Conservation (phyloP, 2,329 filamentous ascomycete genomes). For the Apiospora pterosperma region DNA sequence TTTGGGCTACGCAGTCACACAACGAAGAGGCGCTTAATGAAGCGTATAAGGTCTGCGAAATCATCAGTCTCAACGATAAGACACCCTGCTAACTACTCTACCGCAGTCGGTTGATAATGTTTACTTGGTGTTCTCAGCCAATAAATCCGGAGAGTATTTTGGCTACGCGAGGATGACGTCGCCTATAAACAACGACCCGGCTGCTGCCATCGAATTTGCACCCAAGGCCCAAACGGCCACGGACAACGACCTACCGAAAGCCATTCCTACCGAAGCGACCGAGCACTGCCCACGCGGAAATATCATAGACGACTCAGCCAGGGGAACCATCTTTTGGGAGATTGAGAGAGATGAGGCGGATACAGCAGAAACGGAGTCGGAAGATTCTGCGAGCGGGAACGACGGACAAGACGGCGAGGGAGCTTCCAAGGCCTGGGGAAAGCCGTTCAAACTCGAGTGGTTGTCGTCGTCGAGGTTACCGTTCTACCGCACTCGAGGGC, state of each 20-base stretch:
- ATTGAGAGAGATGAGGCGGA: conserved; percentile 59
- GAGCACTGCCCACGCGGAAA: conserved; percentile 75
- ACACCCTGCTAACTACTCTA: neutral
- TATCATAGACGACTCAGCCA: conserved; percentile 87
- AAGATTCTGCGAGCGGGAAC: conserved; percentile 25
- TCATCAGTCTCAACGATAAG: neutral
- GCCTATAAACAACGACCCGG: conserved; percentile 73
- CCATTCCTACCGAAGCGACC: conserved; percentile 75
- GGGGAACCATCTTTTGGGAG: conserved; percentile 98
- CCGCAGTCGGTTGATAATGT: conserved; percentile 73
- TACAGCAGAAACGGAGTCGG: conserved; percentile 21
- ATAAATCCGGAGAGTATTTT: conserved; percentile 96
- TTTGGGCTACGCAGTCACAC: conserved; percentile 93
- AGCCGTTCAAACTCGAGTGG: conserved; percentile 90
- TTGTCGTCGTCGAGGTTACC: conserved; percentile 77
- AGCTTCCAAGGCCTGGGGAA: conserved; percentile 72
- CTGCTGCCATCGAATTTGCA: conserved; percentile 65
- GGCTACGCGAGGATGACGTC: conserved; percentile 91
- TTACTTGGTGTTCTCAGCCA: conserved; percentile 91
- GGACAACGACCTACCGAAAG: conserved; percentile 68
- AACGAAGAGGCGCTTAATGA: conserved; percentile 82
- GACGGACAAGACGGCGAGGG: conserved; percentile 35
- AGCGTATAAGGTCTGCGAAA: conserved; percentile 66
- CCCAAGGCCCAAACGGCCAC: conserved; percentile 58
- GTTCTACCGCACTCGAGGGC: conserved; percentile 82